Evolutionary conservation across 495 filamentous ascomycete species (phyloP).

Genomic region (Xylaria bambusicola): DNA sequence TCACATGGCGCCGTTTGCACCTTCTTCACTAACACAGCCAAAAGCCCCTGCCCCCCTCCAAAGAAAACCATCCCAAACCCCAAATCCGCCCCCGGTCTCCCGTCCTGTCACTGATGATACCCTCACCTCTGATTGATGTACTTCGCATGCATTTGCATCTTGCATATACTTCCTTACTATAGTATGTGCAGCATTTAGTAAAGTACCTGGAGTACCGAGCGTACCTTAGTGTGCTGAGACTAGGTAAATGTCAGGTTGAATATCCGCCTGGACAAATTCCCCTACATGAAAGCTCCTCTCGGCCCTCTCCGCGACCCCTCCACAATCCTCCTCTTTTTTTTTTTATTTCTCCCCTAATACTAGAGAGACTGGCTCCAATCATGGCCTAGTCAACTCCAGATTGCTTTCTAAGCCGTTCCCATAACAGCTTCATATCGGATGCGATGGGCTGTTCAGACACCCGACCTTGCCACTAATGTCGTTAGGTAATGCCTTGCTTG

Average conservation of each 20-base stretch:
- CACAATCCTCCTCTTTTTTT: neutral
- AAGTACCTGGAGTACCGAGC: neutral
- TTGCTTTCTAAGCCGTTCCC: neutral
- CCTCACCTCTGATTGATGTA: neutral
- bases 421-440: neutral
- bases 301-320: neutral
- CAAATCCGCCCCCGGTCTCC: too few species aligned
- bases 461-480: neutral
- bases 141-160: slow-evolving; percentile 8
- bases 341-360: neutral
- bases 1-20: too few species aligned
- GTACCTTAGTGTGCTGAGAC: too few species aligned
- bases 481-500: neutral
- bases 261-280: too few species aligned
- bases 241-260: too few species aligned
- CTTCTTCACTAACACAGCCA: too few species aligned
- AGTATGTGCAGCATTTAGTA: too few species aligned
- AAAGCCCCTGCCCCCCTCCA: too few species aligned
- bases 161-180: too few species aligned
- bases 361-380: slow-evolving; percentile 5
- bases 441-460: neutral
- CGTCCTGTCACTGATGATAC: neutral
- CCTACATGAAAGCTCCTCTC: neutral
- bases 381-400: neutral
- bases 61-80: too few species aligned